Base-by-base conservation (phyloP, 2,329 filamentous ascomycete species). In the Pestalotiopsis sp. region DNA sequence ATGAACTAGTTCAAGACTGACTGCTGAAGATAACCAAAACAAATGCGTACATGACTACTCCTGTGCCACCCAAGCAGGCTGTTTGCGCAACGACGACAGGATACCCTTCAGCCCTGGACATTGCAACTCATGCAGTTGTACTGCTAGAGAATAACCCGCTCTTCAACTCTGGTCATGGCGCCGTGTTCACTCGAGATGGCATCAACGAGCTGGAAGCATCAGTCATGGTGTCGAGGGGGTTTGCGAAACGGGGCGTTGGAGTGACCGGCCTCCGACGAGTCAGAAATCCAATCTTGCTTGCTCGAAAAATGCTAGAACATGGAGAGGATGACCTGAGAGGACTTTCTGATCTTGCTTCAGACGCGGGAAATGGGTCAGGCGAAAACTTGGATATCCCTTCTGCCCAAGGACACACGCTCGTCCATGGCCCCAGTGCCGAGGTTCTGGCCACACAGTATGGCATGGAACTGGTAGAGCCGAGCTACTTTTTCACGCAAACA, bases 161-260 rank as follows among this genome's bases (percentile, higher is more conserved):
- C 4, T 97, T 96, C 86, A 97, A 97, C 82, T 90, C 90, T 68
- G 94, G 90, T 7, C 91, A 90, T 74, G 95, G 95, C 66, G 93
- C 94, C 64, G 94, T 97, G 23, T 97, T 97, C 80, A 97, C 93
- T 0, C 89, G 91, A 64, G 90, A 92, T 72, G 95, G 94, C 20
- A 87, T 90, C 71, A 94, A 95, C 78, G 93, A 97, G 82, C 90
- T 97, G 70, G 94, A 97, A 81, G 93, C 93, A 1, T 93, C 90
- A 9, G 88, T 97, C 65, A 97, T 97, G 94, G 92, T 97, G 0
- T 92, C 91, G 2, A 85, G 86, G 36, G 92, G 91, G 0, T 84
- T 85, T 68, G 86, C 89, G 56, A 97, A 97, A 83, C 88, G 93
- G 45, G 93, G 90, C 17, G 92, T 93, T 0, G 93, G 93, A 3